Percentiles rank a stretch among this genome's conserved stretches.
These are phyloP conservation scores for Pythium phragmiticola DNA, from an alignment of 352 stramenopile species.

Conservation along the genomic window DNA sequence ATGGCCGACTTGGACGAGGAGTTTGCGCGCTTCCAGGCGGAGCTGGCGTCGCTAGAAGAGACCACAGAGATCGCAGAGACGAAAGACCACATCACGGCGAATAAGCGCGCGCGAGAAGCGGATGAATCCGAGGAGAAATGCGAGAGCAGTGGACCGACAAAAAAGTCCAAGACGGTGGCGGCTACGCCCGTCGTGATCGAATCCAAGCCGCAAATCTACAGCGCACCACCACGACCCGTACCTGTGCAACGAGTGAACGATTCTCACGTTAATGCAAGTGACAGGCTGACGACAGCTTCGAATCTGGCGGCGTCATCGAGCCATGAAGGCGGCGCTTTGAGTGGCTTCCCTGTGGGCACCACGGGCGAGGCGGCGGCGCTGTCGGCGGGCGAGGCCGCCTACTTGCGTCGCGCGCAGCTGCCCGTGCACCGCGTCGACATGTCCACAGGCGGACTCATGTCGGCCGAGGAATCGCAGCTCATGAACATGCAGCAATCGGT, in stretches of 20 bases:
- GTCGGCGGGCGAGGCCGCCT: slow-evolving; percentile 29
- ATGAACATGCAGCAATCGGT: slow-evolving; percentile 85
- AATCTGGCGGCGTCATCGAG: not conserved
- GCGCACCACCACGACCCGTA: slow-evolving; percentile 60
- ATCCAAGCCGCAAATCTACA: slow-evolving; percentile 64
- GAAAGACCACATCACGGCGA: not conserved
- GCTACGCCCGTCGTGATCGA: slow-evolving; percentile 30
- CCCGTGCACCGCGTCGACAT: slow-evolving; percentile 63
- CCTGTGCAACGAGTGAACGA: slow-evolving; percentile 20
- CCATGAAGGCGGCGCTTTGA: slow-evolving; percentile 44
- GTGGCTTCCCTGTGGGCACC: slow-evolving; percentile 58
- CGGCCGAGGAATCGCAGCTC: slow-evolving; percentile 71
- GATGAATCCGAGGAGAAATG: slow-evolving; percentile 2
- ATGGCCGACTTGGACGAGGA: slow-evolving; percentile 79
- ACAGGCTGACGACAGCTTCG: not conserved
- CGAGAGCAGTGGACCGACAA: slow-evolving; percentile 27
- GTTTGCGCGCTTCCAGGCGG: slow-evolving; percentile 80
- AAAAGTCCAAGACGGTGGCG: slow-evolving; percentile 29
- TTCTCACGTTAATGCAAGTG: not conserved
- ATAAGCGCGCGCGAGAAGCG: slow-evolving; percentile 38
- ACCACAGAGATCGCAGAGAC: slow-evolving; percentile 9
- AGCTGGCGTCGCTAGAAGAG: slow-evolving; percentile 76
- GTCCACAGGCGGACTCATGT: slow-evolving; percentile 59
- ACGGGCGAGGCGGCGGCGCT: slow-evolving; percentile 33
- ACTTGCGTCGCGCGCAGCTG: slow-evolving; percentile 10